A percentile compares a stretch with the other conserved stretches of the same genome.
These are phyloP conservation scores for Favolaschia claudopus DNA, from an alignment of 768 basidiomycete genomes.

Conservation along the genomic window DNA sequence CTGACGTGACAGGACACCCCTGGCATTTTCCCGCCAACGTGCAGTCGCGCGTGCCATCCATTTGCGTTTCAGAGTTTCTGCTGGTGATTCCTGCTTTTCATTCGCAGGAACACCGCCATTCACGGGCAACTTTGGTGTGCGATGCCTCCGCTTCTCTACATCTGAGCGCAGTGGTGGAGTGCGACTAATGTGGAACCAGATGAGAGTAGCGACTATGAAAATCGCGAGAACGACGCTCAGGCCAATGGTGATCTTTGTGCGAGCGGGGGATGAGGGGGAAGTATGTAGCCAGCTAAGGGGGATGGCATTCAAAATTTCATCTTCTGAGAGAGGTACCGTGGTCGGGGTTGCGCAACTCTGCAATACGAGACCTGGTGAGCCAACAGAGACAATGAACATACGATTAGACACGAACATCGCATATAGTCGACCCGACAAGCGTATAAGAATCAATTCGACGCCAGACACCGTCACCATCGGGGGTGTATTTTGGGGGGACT, in stretches of 20 bases:
- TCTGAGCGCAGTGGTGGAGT: conserved; percentile 39
- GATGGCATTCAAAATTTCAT: conserved; percentile 45
- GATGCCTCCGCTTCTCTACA: conserved; percentile 59
- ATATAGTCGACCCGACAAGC: conserved; percentile 75
- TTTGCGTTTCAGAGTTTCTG: conserved; percentile 61
- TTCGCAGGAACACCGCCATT: conserved; percentile 29
- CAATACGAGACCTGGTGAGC: too few relatives aligned
- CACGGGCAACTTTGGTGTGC: neutral
- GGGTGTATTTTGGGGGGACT: conserved; percentile 65
- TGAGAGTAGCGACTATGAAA: conserved; percentile 66
- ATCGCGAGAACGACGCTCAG: conserved; percentile 71
- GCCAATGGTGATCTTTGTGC: conserved; percentile 58
- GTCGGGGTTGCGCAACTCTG: conserved; percentile 25
- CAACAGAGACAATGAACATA: neutral
- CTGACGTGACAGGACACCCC: conserved; percentile 67
- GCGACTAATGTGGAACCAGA: conserved; percentile 63
- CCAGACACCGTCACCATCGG: conserved; percentile 66
- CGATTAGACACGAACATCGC: conserved; percentile 50
- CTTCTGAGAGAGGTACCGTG: conserved; percentile 29
- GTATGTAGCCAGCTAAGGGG: conserved; percentile 61
- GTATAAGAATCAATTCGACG: conserved; percentile 61
- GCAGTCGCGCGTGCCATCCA: conserved; percentile 71
- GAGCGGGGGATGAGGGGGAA: conserved; percentile 27
- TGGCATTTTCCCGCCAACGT: conserved; percentile 72
- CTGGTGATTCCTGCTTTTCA: conserved; percentile 41